Evolutionary conservation across 1,284 basidiomycete species (phyloP).

Genomic region (Pseudozyma sp.): DNA sequence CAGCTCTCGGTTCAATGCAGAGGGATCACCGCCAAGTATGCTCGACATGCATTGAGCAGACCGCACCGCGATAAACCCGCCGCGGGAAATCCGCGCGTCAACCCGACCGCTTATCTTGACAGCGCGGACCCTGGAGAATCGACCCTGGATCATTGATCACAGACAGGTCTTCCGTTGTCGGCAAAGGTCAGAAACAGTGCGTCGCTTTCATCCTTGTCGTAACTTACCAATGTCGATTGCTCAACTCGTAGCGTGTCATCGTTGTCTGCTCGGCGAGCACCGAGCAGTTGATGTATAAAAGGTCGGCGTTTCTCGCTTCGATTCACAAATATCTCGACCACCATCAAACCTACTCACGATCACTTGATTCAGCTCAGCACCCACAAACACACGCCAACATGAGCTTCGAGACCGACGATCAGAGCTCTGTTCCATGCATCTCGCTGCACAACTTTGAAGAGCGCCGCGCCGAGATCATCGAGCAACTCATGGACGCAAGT

Average conservation of each 20-base stretch:
- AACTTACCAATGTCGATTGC: no score
- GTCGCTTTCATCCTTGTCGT: no score
- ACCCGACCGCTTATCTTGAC: constrained; percentile 16
- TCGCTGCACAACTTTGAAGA: constrained; percentile 52
- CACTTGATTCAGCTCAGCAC: neutral
- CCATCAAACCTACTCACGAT: neutral
- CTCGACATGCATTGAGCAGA: neutral
- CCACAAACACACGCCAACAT: constrained; percentile 3
- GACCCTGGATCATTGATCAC: neutral
- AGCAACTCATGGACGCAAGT: constrained; percentile 53
- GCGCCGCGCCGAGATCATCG: constrained; percentile 56
- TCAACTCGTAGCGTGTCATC: no score
- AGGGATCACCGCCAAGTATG: no score
- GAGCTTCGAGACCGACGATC: constrained; percentile 26
- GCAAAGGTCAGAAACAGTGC: neutral
- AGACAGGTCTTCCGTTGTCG: neutral
- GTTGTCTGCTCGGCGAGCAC: no score
- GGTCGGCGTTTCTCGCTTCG: neutral
- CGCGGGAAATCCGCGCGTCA: constrained; percentile 17
- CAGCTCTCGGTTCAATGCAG: no score
- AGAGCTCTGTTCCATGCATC: constrained; percentile 50
- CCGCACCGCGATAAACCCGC: neutral
- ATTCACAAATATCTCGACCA: neutral
- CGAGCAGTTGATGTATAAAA: constrained; percentile 1
- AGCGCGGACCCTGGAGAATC: neutral